Base-by-base conservation (phyloP, 164 flowering plant genomes). In the Macadamia tetraphylla region DNA sequence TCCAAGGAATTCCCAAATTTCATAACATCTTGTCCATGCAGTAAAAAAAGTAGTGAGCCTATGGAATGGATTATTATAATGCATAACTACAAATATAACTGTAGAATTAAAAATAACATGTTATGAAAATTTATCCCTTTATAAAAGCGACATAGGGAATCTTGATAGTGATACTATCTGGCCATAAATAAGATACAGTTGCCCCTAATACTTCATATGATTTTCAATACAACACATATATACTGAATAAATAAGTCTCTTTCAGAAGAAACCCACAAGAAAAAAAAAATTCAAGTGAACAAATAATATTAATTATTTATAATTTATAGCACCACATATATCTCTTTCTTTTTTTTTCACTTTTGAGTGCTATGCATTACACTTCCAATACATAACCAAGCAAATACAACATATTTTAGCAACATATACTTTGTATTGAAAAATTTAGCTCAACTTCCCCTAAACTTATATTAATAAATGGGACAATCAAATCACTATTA, bases 141-240 rank as follows among this genome's bases (percentile, higher is more conserved):
- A 51, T 10, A 51, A 51, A 12, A 51, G 3, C 13, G 3, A 51
- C 55, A 51, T 3, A 51, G 3, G 11, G 5, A 23, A 35, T 29
- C 35, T 17, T 10, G 40, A 68, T 5, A 68, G 1, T 15, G 58
- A 53, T 59, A 67, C 61, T 84, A 95, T 98, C 97, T 95, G 99
- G 76, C 93, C 97, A 79, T 95, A 92, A 29, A 95, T 81, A 73
- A 92, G 89, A 73, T 95, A 97, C 76, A 95, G 69, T 65, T 92
- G 98, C n/a, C 86, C 92, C 82, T 49, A 95, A 77, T 70, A 94
- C 85, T 51, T 92, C 97, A 66, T 88, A 85, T 48, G 97, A 87
- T 75, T 95, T 66, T 95, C 99, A 51, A 98, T 95, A 75, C 99
- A 92, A 85, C 98, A 87, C 73, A 95, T 95, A 85, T 97, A 95